Conservation (phyloP, 2,329 filamentous ascomycete species). For the Phyllosticta citribraziliensis region DNA sequence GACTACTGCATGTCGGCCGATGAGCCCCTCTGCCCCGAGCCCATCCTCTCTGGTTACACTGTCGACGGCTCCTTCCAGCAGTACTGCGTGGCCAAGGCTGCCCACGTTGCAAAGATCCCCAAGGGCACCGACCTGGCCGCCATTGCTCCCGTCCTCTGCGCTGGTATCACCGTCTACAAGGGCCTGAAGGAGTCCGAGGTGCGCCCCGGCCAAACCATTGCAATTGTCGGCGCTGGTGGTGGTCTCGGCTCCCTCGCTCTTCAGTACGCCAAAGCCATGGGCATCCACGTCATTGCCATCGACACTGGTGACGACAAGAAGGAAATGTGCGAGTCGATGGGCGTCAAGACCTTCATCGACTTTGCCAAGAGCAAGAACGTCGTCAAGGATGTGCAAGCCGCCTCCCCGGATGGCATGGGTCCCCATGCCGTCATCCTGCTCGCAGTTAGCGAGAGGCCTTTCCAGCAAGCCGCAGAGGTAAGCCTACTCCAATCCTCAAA, state of each 20-base stretch:
- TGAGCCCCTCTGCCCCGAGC: constrained; percentile 71
- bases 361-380: constrained; percentile 68
- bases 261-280: constrained; percentile 90
- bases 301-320: constrained; percentile 76
- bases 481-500: neutral
- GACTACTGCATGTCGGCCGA: constrained; percentile 66
- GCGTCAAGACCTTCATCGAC: constrained; percentile 67
- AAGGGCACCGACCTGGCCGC: constrained; percentile 67
- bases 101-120: constrained; percentile 73
- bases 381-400: constrained; percentile 73
- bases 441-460: constrained; percentile 81
- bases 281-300: constrained; percentile 70
- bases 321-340: constrained; percentile 55
- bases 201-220: constrained; percentile 65
- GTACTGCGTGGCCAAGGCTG: constrained; percentile 79
- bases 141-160: constrained; percentile 72
- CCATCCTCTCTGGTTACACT: constrained; percentile 77
- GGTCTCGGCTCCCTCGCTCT: constrained; percentile 69
- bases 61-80: constrained; percentile 92
- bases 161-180: constrained; percentile 83
- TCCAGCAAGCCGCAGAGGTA: constrained; percentile 74
- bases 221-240: constrained; percentile 78
- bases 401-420: constrained; percentile 69
- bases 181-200: constrained; percentile 77
- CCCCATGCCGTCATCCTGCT: constrained; percentile 82